Evolutionary conservation across 2,329 filamentous ascomycete species (phyloP).

Genomic region (Dothideomycetes sp.): DNA sequence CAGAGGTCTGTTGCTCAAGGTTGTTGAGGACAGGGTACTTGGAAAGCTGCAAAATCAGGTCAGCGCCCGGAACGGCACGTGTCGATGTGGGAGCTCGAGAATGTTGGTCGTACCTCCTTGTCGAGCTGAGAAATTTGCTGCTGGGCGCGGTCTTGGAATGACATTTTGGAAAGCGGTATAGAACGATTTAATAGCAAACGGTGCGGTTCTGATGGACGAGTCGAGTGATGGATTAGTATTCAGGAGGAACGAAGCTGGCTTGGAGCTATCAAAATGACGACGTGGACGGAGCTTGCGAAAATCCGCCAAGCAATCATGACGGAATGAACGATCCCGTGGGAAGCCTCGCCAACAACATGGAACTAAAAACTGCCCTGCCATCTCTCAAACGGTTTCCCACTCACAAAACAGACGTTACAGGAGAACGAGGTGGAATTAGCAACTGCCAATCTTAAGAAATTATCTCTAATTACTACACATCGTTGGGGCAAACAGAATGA

Average conservation of each 20-base stretch:
- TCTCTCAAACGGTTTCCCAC: too few relatives aligned
- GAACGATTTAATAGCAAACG: conserved; percentile 9
- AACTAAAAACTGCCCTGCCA: too few relatives aligned
- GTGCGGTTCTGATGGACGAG: too few relatives aligned
- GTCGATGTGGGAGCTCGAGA: background rate
- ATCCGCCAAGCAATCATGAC: too few relatives aligned
- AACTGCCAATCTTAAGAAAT: conserved; percentile 10
- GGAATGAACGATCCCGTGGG: too few relatives aligned
- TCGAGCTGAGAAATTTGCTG: conserved; percentile 71
- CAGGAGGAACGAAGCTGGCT: too few relatives aligned
- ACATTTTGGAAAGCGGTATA: conserved; percentile 41
- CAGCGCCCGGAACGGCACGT: conserved; percentile 14
- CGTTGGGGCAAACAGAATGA: conserved; percentile 2
- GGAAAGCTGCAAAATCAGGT: conserved; percentile 52
- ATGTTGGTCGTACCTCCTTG: conserved; percentile 64
- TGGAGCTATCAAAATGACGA: too few relatives aligned
- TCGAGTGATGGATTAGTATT: too few relatives aligned
- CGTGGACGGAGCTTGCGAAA: too few relatives aligned
- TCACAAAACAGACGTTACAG: conserved; percentile 9
- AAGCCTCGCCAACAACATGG: too few relatives aligned
- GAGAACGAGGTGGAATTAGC: background rate
- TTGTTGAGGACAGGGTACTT: conserved; percentile 79
- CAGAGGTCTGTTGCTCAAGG: conserved; percentile 71
- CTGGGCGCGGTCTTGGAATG: conserved; percentile 67
- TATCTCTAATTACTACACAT: background rate